Percentiles rank a stretch among this genome's conserved stretches.
Evolutionary conservation across 345 rosid genomes (phyloP).

Genomic region (Arabis alpina): DNA sequence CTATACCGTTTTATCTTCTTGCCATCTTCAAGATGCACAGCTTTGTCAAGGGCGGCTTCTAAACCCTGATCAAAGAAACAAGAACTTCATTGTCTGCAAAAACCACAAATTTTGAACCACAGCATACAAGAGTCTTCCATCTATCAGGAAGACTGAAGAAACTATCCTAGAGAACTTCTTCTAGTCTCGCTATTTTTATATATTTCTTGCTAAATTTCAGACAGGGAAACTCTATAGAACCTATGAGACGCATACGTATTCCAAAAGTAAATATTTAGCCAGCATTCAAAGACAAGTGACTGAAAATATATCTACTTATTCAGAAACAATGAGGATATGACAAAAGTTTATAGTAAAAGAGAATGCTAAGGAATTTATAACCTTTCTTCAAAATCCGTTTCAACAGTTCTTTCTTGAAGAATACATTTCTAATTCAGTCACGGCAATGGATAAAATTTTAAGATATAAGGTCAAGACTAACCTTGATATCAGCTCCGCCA

Average conservation of each 20-base stretch:
- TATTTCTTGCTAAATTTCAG: slow-evolving; percentile 20
- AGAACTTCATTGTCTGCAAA: slow-evolving; percentile 24
- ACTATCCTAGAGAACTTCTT: slow-evolving; percentile 21
- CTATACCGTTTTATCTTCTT: slow-evolving; percentile 79
- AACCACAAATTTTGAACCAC: slow-evolving; percentile 9
- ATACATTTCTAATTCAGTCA: slow-evolving; percentile 14
- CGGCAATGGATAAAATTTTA: neutral
- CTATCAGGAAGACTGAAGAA: slow-evolving; percentile 28
- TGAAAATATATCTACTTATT: slow-evolving; percentile 24
- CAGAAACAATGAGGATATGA: slow-evolving; percentile 26
- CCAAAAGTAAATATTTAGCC: neutral
- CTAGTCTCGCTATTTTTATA: slow-evolving; percentile 3
- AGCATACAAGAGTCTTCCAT: slow-evolving; percentile 10
- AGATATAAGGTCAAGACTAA: slow-evolving; percentile 34
- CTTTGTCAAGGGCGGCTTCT: slow-evolving; percentile 98
- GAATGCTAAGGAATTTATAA: slow-evolving; percentile 2
- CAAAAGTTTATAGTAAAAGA: neutral
- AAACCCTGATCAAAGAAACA: slow-evolving; percentile 63
- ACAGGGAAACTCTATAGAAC: slow-evolving; percentile 15
- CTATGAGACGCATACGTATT: neutral
- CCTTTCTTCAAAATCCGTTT: neutral
- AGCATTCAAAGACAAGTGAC: slow-evolving; percentile 21
- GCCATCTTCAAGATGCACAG: slow-evolving; percentile 95
- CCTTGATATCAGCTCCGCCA: slow-evolving; percentile 99
- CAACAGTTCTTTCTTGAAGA: slow-evolving; percentile 9